Percentiles rank a stretch among this genome's conserved stretches.
Evolutionary conservation across 139 green algal genomes (phyloP).

Genomic region (Chlorella sp.): DNA sequence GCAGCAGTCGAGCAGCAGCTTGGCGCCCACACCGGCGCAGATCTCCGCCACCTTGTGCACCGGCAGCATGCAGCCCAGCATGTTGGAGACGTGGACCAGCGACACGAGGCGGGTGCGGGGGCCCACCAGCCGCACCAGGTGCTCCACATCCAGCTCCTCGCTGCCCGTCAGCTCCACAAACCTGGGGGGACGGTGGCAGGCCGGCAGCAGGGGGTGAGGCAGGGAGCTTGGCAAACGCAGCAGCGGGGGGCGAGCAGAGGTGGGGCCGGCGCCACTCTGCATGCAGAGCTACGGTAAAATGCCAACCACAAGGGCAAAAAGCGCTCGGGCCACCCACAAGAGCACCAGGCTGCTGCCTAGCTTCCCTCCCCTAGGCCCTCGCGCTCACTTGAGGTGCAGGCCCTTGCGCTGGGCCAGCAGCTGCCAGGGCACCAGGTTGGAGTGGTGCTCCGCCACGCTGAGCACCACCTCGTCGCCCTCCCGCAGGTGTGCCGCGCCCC

Average conservation of each 20-base stretch:
- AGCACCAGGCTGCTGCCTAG: no score
- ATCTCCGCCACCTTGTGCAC: conserved; percentile 65
- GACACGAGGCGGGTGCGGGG: conserved; percentile 86
- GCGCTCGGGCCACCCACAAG: no score
- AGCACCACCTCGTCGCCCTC: conserved; percentile 96
- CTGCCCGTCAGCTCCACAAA: conserved; percentile 65
- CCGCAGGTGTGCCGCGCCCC: conserved; percentile 86
- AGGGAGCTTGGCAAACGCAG: not conserved
- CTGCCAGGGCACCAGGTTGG: conserved; percentile 99
- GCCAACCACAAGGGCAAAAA: no score
- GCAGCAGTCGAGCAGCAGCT: conserved; percentile 96
- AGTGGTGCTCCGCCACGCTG: conserved; percentile 97
- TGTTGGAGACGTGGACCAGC: conserved; percentile 96
- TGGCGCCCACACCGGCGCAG: conserved; percentile 74
- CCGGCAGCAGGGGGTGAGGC: not conserved
- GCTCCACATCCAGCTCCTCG: conserved; percentile 72
- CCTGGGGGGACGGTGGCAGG: not conserved
- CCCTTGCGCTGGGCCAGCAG: conserved; percentile 87
- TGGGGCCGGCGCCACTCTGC: not conserved
- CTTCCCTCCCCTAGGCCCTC: no score
- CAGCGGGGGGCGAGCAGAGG: not conserved
- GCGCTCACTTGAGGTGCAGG: conserved; percentile 51
- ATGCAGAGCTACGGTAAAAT: no score
- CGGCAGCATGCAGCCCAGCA: conserved; percentile 79
- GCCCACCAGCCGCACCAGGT: conserved; percentile 62